These are phyloP conservation scores for Salvia miltiorrhiza DNA, from an alignment of 257 asterid species.

Conservation along the genomic window DNA sequence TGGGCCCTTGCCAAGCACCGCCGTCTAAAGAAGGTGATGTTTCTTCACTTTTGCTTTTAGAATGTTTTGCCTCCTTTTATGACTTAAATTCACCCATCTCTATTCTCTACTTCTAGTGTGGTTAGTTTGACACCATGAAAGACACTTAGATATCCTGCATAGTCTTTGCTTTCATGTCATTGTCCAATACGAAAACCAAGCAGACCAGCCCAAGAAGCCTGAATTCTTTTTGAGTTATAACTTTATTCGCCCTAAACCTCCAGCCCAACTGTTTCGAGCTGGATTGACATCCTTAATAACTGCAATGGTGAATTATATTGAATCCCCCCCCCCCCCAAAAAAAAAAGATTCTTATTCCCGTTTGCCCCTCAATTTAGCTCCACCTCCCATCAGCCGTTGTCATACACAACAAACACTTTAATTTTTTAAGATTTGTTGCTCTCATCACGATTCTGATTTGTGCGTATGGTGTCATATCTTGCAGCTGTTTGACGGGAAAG, in stretches of 20 bases:
- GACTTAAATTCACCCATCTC: not conserved
- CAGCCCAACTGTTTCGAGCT: too few relatives aligned
- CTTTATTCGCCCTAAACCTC: too few relatives aligned
- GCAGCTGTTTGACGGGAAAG: slow-evolving; percentile 97
- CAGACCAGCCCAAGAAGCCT: too few relatives aligned
- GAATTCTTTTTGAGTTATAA: too few relatives aligned
- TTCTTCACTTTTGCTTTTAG: slow-evolving; percentile 9
- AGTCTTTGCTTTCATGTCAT: not conserved
- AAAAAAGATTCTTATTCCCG: not conserved
- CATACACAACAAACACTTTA: not conserved
- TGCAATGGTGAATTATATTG: too few relatives aligned
- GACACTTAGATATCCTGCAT: not conserved
- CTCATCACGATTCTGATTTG: slow-evolving; percentile 10
- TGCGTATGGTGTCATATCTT: slow-evolving; percentile 13
- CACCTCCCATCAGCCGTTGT: not conserved
- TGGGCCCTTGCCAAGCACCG: slow-evolving; percentile 98
- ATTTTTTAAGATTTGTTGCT: not conserved
- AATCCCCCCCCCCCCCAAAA: too few relatives aligned
- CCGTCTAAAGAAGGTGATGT: slow-evolving; percentile 74
- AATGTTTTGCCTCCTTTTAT: not conserved
- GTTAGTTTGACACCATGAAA: not conserved
- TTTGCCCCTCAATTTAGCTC: not conserved
- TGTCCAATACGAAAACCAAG: not conserved
- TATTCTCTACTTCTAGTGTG: too few relatives aligned
- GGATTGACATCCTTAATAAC: too few relatives aligned